These are phyloP conservation scores for Nevesoporus exiguus DNA, from an alignment of 768 basidiomycete species.

Conservation along the genomic window DNA sequence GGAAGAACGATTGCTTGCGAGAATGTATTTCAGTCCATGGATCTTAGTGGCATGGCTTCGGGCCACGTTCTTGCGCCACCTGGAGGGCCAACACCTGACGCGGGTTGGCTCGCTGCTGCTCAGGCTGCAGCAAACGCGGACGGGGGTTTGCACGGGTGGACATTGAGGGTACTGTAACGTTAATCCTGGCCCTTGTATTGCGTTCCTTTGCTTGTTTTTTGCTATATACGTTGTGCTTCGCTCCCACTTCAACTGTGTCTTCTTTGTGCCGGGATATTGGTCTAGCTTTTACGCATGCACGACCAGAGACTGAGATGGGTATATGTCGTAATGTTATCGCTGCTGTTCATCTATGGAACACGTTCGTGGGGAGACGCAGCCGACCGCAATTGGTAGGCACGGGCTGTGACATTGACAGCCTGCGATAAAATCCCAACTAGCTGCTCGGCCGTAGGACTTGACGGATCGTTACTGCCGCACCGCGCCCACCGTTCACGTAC, in stretches of 20 bases:
- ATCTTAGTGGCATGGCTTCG: slow-evolving; percentile 48
- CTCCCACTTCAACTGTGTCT: slow-evolving; percentile 7
- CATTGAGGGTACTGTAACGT: slow-evolving; percentile 69
- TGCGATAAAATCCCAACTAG: slow-evolving; percentile 13
- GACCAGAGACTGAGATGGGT: slow-evolving; percentile 12
- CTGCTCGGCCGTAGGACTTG: neutral
- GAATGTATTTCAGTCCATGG: slow-evolving; percentile 70
- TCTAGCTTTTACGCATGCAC: slow-evolving; percentile 3
- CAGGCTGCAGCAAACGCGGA: slow-evolving; percentile 66
- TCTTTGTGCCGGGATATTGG: slow-evolving; percentile 10
- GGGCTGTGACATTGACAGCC: neutral
- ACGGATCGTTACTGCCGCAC: slow-evolving; percentile 3
- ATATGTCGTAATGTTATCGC: slow-evolving; percentile 26
- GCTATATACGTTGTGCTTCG: slow-evolving; percentile 26
- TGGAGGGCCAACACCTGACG: slow-evolving; percentile 47
- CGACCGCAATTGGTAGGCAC: slow-evolving; percentile 12
- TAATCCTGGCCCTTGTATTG: slow-evolving; percentile 19
- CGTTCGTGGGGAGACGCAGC: slow-evolving; percentile 22
- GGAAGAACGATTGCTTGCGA: slow-evolving; percentile 82
- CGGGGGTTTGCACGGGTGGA: slow-evolving; percentile 72
- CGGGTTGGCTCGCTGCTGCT: slow-evolving; percentile 72
- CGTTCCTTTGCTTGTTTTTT: slow-evolving; percentile 25
- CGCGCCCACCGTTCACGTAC: slow-evolving; percentile 9
- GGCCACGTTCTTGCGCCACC: slow-evolving; percentile 45
- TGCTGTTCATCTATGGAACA: slow-evolving; percentile 14